Percentiles rank a stretch among this genome's conserved stretches.
Evolutionary conservation across 306 rosid species (phyloP).

Genomic region (Quercus alba): DNA sequence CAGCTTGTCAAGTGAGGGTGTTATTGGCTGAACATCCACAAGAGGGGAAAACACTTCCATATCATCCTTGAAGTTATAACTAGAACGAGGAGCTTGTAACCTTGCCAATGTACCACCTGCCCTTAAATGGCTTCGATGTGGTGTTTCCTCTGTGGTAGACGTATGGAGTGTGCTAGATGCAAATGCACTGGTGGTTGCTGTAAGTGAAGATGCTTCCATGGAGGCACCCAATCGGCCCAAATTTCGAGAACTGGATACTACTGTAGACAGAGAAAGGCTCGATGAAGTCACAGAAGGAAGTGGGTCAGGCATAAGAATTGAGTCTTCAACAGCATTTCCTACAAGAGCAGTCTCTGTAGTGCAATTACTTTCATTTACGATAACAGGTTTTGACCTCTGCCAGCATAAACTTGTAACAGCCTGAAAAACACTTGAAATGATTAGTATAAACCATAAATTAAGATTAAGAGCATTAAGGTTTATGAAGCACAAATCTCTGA

Average conservation of each 20-base stretch:
- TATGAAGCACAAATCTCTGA: not conserved
- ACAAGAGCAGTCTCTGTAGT: conserved; percentile 76
- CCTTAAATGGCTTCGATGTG: conserved; percentile 70
- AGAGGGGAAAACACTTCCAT: conserved; percentile 99
- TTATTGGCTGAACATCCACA: conserved; percentile 95
- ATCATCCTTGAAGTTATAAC: conserved; percentile 90
- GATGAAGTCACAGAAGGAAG: conserved; percentile 83
- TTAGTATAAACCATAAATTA: conserved; percentile 17
- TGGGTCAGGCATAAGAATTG: conserved; percentile 98
- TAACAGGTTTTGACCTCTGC: conserved; percentile 96
- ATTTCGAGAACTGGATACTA: conserved; percentile 57
- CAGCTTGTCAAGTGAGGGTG: conserved; percentile 64
- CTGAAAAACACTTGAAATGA: conserved; percentile 48
- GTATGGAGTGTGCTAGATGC: conserved; percentile 44
- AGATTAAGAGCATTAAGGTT: conserved; percentile 11
- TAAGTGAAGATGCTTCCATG: conserved; percentile 48
- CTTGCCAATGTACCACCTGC: conserved; percentile 73
- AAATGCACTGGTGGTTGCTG: conserved; percentile 48
- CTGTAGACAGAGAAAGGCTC: conserved; percentile 50
- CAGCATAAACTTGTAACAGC: conserved; percentile 96
- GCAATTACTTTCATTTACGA: conserved; percentile 77
- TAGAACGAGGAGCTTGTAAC: conserved; percentile 76
- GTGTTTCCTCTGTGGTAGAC: conserved; percentile 73
- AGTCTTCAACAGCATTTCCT: conserved; percentile 89
- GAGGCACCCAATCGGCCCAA: conserved; percentile 61